A percentile compares a stretch with the other conserved stretches of the same genome.
Evolutionary conservation across 129 eudicot species (phyloP).

Genomic region (Chrysanthemum lavandulifolium): DNA sequence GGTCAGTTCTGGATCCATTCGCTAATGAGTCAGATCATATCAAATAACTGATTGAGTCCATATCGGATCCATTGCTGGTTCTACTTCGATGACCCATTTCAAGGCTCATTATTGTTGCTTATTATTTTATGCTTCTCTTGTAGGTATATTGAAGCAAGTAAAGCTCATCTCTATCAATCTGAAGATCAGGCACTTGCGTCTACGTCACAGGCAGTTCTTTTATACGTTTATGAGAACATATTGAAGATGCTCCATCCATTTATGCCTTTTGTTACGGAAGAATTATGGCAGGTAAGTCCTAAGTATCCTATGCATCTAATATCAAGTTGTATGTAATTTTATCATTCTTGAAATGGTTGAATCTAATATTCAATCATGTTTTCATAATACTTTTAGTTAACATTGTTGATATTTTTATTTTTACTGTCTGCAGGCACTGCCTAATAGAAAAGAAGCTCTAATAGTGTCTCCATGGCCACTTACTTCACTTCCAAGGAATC

Average conservation of each 20-base stretch:
- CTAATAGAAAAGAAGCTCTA: slow-evolving; percentile 72
- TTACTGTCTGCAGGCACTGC: slow-evolving; percentile 64
- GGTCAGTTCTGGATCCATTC: too few relatives aligned
- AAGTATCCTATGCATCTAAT: neutral
- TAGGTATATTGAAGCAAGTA: slow-evolving; percentile 99
- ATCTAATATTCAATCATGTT: too few relatives aligned
- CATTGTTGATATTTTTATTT: neutral
- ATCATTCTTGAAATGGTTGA: too few relatives aligned
- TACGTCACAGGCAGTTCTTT: slow-evolving; percentile 80
- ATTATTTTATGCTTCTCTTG: neutral
- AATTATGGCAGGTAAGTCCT: slow-evolving; percentile 77
- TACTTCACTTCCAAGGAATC: slow-evolving; percentile 77
- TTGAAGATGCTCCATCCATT: slow-evolving; percentile 87
- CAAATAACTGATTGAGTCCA: too few relatives aligned
- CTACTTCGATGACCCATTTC: neutral
- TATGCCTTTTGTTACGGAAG: slow-evolving; percentile 99
- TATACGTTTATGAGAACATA: slow-evolving; percentile 81
- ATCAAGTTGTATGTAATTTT: too few relatives aligned
- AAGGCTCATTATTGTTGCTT: neutral
- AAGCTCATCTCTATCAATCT: slow-evolving; percentile 79
- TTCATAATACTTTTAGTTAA: neutral
- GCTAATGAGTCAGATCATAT: too few relatives aligned
- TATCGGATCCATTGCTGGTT: too few relatives aligned
- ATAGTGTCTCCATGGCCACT: slow-evolving; percentile 88
- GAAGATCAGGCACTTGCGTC: slow-evolving; percentile 48